A percentile compares a stretch with the other conserved stretches of the same genome.
Evolutionary conservation across 768 basidiomycete genomes (phyloP).

Genomic region (Lactarius hengduanensis): DNA sequence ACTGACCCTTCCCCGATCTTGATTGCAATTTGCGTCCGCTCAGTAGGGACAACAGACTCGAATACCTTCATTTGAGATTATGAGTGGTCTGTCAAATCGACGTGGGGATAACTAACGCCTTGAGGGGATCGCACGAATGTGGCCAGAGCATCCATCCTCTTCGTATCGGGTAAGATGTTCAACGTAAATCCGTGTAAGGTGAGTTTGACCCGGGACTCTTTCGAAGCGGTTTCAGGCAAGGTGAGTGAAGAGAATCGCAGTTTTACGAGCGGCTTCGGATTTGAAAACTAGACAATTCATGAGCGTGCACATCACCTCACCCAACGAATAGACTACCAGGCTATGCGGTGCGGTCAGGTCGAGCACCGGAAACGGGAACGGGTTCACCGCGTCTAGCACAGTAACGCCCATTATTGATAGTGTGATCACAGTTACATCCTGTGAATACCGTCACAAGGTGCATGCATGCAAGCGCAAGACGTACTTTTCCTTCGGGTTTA

Average conservation of each 20-base stretch:
- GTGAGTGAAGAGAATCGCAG: constrained; percentile 65
- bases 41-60: constrained; percentile 88
- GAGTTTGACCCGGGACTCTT: constrained; percentile 73
- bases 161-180: constrained; percentile 58
- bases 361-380: constrained; percentile 44
- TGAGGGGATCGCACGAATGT: constrained; percentile 79
- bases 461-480: constrained; percentile 21
- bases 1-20: constrained; percentile 66
- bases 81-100: neutral
- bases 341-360: constrained; percentile 54
- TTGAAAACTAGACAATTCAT: constrained; percentile 27
- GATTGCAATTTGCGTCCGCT: constrained; percentile 71
- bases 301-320: constrained; percentile 3
- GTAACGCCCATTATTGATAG: constrained; percentile 61
- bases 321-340: constrained; percentile 46
- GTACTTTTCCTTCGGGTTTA: constrained; percentile 69
- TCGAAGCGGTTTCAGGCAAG: constrained; percentile 59
- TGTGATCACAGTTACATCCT: constrained; percentile 73
- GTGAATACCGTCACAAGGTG: constrained; percentile 7
- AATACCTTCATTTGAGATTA: constrained; percentile 59
- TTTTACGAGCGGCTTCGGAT: constrained; percentile 54
- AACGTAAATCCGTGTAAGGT: constrained; percentile 63
- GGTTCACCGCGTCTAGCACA: constrained; percentile 48
- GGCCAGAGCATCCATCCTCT: constrained; percentile 60
- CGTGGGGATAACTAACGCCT: constrained; percentile 56